phyloP scores from a whole-genome alignment of 805 yeast species.

The Lipomyces mesembrius region DNA sequence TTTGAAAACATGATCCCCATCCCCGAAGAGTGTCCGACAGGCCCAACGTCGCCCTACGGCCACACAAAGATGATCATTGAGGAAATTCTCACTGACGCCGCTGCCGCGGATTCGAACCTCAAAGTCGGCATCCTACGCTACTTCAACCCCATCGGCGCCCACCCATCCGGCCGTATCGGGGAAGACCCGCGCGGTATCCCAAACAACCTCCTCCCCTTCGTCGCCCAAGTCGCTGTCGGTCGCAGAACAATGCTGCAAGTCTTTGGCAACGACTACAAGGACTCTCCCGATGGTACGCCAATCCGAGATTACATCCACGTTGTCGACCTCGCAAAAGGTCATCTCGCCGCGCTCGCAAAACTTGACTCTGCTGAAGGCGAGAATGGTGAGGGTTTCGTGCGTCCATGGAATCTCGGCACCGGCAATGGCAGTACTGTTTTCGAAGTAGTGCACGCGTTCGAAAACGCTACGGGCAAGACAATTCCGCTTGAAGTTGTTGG shows the following conservation, averaged over 20 bases:
- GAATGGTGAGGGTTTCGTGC: slow-evolving; percentile 54
- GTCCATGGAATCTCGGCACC: slow-evolving; percentile 85
- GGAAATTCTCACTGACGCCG: slow-evolving; percentile 59
- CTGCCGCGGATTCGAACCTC: slow-evolving; percentile 47
- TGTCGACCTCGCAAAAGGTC: slow-evolving; percentile 78
- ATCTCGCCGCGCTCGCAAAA: slow-evolving; percentile 68
- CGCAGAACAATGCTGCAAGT: slow-evolving; percentile 67
- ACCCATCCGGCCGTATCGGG: slow-evolving; percentile 77
- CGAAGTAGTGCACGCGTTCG: slow-evolving; percentile 69
- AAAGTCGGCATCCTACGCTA: slow-evolving; percentile 68
- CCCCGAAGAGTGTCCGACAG: slow-evolving; percentile 76
- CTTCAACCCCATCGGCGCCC: slow-evolving; percentile 87
- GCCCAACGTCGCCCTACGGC: slow-evolving; percentile 80
- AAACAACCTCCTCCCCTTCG: slow-evolving; percentile 71
- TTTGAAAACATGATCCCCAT: slow-evolving; percentile 75
- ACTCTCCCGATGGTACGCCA: slow-evolving; percentile 57
- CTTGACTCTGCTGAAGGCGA: slow-evolving; percentile 47
- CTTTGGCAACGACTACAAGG: slow-evolving; percentile 70
- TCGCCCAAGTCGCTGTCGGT: slow-evolving; percentile 79
- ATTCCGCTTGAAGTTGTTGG: slow-evolving; percentile 68
- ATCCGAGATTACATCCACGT: slow-evolving; percentile 78
- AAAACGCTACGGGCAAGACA: slow-evolving; percentile 64
- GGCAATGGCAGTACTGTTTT: slow-evolving; percentile 81
- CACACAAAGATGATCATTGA: slow-evolving; percentile 71
- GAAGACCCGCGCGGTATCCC: slow-evolving; percentile 82